A percentile compares a stretch with the other conserved stretches of the same genome.
phyloP scores from a whole-genome alignment of 371 early-diverging fungal genomes.

The Dichotomocladium elegans region DNA sequence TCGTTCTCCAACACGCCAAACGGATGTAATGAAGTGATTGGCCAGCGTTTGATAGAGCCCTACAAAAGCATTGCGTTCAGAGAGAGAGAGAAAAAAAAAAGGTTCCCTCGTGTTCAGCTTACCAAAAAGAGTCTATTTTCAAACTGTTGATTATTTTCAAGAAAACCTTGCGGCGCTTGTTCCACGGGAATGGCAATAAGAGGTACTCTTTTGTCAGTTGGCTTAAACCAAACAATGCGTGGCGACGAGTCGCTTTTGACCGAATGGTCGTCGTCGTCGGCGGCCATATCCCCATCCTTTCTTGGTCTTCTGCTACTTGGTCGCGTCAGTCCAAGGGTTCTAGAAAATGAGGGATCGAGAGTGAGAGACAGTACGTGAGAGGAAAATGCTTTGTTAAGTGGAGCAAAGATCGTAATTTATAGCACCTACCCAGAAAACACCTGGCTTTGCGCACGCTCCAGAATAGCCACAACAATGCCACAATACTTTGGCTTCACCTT shows the following conservation, averaged over 20 bases:
- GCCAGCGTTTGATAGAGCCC: constrained; percentile 73
- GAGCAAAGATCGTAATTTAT: no score
- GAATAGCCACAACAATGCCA: constrained; percentile 64
- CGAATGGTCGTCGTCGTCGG: constrained; percentile 18
- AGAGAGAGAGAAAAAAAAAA: not conserved
- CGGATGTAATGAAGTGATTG: constrained; percentile 65
- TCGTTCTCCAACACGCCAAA: constrained; percentile 61
- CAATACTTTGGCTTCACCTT: constrained; percentile 53
- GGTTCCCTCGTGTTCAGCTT: no score
- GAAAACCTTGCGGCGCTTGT: constrained; percentile 63
- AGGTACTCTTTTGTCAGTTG: constrained; percentile 78
- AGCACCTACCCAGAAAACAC: constrained; percentile 52
- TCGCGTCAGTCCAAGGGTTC: constrained; percentile 50
- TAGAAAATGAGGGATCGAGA: constrained; percentile 10
- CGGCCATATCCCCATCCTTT: constrained; percentile 12
- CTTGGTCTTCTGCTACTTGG: constrained; percentile 51
- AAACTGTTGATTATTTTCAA: constrained; percentile 56
- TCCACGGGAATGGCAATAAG: constrained; percentile 70
- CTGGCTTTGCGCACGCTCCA: constrained; percentile 58
- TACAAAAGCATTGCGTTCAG: constrained; percentile 16
- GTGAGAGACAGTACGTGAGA: not conserved
- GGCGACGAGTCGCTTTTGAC: constrained; percentile 19
- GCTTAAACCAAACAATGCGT: constrained; percentile 81
- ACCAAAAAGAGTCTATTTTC: constrained; percentile 52
- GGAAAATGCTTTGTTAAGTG: no score